A percentile compares a stretch with the other conserved stretches of the same genome.
These are phyloP conservation scores for Solanum hybrid DNA, from an alignment of 305 asterid genomes.

Conservation along the genomic window DNA sequence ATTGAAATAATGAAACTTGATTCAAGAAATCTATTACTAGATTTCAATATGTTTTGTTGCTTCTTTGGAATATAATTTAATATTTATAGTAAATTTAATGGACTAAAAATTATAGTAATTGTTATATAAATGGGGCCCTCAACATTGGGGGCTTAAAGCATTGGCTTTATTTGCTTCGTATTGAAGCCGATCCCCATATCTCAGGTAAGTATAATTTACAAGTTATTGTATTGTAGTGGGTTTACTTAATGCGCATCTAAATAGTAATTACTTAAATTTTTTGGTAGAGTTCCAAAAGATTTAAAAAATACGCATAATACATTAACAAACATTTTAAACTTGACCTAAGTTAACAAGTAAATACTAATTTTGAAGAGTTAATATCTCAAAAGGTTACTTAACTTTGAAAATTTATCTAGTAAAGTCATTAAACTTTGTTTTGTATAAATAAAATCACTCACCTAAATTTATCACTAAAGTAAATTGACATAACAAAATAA, in stretches of 20 bases:
- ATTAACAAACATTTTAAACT: not conserved
- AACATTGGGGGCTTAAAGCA: not conserved
- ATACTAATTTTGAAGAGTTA: not conserved
- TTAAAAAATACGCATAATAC: not conserved
- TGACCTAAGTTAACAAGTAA: not conserved
- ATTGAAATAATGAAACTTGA: not conserved
- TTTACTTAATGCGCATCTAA: not conserved
- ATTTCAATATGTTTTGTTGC: not conserved
- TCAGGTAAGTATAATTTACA: not conserved
- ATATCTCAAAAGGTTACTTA: no score
- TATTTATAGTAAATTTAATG: not conserved
- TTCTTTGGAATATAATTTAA: not conserved
- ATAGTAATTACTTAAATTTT: not conserved
- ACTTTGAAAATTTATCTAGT: no score
- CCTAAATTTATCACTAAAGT: no score
- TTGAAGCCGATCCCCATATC: not conserved
- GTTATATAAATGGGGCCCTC: not conserved
- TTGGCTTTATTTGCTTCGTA: not conserved
- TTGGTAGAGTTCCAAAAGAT: not conserved
- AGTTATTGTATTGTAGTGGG: rapidly evolving
- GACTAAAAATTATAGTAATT: not conserved
- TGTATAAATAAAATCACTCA: no score
- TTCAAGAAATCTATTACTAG: not conserved
- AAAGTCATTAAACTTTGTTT: no score
- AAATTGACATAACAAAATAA: no score